Percentiles rank a stretch among this genome's conserved stretches.
phyloP scores from a whole-genome alignment of 1,284 basidiomycete species.

The Meira nashicola region DNA sequence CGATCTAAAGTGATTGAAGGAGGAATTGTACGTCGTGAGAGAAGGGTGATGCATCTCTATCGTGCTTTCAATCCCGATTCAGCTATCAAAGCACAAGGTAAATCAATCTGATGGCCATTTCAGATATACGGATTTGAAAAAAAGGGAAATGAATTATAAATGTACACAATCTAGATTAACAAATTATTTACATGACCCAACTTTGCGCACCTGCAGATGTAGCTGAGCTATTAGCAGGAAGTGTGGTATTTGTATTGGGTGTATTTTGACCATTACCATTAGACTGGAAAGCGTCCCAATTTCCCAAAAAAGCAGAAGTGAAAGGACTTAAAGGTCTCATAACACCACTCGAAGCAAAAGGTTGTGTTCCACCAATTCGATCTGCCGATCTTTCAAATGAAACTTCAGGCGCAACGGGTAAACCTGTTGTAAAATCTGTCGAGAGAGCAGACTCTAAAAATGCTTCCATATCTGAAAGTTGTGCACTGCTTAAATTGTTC shows the following conservation, averaged over 20 bases:
- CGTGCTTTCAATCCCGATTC: conserved; percentile 32
- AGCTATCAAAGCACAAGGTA: conserved; percentile 12
- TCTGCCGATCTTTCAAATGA: conserved; percentile 7
- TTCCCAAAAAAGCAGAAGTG: conserved; percentile 1
- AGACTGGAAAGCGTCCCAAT: neutral
- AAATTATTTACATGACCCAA: too few relatives aligned
- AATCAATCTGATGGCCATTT: neutral
- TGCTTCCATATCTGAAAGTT: conserved; percentile 5
- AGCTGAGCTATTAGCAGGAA: neutral
- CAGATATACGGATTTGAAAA: too few relatives aligned
- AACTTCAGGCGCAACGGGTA: conserved; percentile 9
- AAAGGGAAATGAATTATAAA: too few relatives aligned
- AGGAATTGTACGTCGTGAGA: conserved; percentile 27
- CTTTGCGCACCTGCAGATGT: neutral
- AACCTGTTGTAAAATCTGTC: conserved; percentile 4
- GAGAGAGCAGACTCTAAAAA: neutral
- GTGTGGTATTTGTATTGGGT: neutral
- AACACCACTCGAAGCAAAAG: neutral
- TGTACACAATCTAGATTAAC: too few relatives aligned
- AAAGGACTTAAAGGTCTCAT: neutral
- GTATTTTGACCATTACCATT: too few relatives aligned
- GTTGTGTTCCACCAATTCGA: conserved; percentile 8
- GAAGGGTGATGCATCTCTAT: conserved; percentile 31
- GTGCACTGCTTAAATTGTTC: neutral
- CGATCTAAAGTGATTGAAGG: conserved; percentile 16